Base-by-base conservation (phyloP, 73 alveolate species). In the Paramecium bursaria region DNA sequence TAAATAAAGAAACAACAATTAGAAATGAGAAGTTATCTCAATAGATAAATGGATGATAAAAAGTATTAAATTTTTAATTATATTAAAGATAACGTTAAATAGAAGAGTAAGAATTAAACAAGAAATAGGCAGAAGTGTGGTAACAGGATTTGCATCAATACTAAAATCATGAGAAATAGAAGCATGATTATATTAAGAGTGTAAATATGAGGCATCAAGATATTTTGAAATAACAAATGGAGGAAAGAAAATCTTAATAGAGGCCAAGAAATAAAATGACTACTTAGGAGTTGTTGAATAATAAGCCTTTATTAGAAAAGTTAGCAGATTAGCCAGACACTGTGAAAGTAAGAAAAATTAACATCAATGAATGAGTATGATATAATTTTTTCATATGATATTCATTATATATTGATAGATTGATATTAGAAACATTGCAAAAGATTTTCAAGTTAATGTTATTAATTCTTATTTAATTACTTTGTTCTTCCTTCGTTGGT, bases 21-120 rank as follows among this genome's bases (percentile, higher is more conserved):
- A 55, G 89, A 79, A 4, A 79, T 79, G 89, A 79, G 85, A 79
- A 79, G 19, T n/a, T 79, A 53, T 50, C 54, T 79, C 19, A 79
- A 48, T 4, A 79, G 54, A 48, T 46, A 79, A 51, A 79, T 79
- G 76, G 89, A 79, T 17, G 89, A 79, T 53, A 79, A 79, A 29
- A 79, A 79, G 82, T 67, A 67, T 19, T 0, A 14, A 7, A 21
- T 2, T 57, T n/a, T 14, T 67, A 13, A 67, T 39, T 39, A 25
- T 25, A 67, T 1, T 67, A 11, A 39, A 67, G 82, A 25, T 61
- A 79, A 15, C 51, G 85, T 22, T 13, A 33, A 13, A 49, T 33
- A 17, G 74, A 79, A 54, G 89, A 79, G 7, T 80, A 79, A 48
- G 51, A 52, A 13, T 39, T 79, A 13, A 54, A 79, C 42, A 79